Percentiles rank a stretch among this genome's conserved stretches.
Evolutionary conservation across 2,329 filamentous ascomycete genomes (phyloP).

Genomic region (Cryphonectria naterciae): DNA sequence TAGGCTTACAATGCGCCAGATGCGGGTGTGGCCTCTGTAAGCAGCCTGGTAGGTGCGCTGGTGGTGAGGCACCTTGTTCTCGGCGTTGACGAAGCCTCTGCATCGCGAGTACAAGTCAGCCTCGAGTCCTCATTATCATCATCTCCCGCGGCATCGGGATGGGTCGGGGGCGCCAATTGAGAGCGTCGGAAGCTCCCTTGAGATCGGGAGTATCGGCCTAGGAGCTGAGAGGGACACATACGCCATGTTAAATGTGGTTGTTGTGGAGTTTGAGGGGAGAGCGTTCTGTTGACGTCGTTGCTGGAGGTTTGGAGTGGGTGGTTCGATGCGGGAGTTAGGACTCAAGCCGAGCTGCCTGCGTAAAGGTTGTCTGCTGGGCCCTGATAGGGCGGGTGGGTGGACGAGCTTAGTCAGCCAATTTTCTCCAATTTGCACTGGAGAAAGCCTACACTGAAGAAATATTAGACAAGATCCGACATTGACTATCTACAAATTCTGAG

Average conservation of each 20-base stretch:
- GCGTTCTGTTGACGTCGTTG: conserved; percentile 34
- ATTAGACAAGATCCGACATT: background rate
- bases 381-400: conserved; percentile 9
- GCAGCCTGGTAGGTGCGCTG: conserved; percentile 77
- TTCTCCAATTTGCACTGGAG: conserved; percentile 6
- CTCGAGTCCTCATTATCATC: conserved; percentile 11
- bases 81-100: conserved; percentile 66
- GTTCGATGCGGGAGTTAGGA: conserved; percentile 23
- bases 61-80: conserved; percentile 76
- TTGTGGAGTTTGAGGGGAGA: conserved; percentile 28
- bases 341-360: conserved; percentile 13
- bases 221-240: conserved; percentile 31
- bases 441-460: background rate
- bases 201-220: background rate
- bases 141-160: conserved; percentile 8
- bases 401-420: conserved; percentile 11
- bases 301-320: conserved; percentile 19
- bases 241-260: conserved; percentile 37
- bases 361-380: conserved; percentile 8
- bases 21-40: conserved; percentile 68
- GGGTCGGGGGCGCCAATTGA: conserved; percentile 24
- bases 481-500: too few species aligned
- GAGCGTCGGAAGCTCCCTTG: background rate
- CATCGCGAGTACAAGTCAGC: conserved; percentile 35
- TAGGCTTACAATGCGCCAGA: conserved; percentile 77